These are phyloP conservation scores for Fistulifera solaris DNA, from an alignment of 108 stramenopile species.

Conservation along the genomic window DNA sequence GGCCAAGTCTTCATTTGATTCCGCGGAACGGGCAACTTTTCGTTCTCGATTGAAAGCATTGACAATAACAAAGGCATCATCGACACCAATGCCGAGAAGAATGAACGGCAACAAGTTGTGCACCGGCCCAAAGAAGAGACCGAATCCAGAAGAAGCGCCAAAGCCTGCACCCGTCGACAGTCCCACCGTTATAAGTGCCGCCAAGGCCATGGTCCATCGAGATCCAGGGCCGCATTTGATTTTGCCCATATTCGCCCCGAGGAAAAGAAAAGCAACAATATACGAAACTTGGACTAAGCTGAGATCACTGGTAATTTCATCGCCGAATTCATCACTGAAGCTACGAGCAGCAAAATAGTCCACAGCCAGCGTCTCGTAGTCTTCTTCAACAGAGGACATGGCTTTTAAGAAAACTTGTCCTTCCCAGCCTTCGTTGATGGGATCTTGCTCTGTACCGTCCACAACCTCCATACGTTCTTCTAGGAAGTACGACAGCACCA, in stretches of 20 bases:
- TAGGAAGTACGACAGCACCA: slow-evolving; percentile 49
- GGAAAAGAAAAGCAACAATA: slow-evolving; percentile 41
- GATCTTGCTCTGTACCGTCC: slow-evolving; percentile 26
- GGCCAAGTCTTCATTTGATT: slow-evolving; percentile 29
- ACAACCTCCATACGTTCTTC: slow-evolving; percentile 27
- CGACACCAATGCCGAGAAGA: slow-evolving; percentile 76
- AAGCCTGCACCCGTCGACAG: slow-evolving; percentile 59
- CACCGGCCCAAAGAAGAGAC: slow-evolving; percentile 65
- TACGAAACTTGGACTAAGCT: slow-evolving; percentile 37
- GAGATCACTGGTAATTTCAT: slow-evolving; percentile 44
- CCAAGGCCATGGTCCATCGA: slow-evolving; percentile 49
- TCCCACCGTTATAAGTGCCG: slow-evolving; percentile 38
- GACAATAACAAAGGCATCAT: slow-evolving; percentile 79
- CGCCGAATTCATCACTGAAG: slow-evolving; percentile 71
- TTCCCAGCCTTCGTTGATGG: slow-evolving; percentile 50
- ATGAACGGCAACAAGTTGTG: slow-evolving; percentile 76
- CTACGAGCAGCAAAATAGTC: slow-evolving; percentile 47
- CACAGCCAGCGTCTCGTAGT: slow-evolving; percentile 8
- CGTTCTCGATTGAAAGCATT: slow-evolving; percentile 64
- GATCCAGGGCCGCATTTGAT: slow-evolving; percentile 39
- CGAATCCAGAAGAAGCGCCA: slow-evolving; percentile 51
- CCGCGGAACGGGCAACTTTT: slow-evolving; percentile 26
- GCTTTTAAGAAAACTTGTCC: slow-evolving; percentile 27
- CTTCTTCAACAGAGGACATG: slow-evolving; percentile 5
- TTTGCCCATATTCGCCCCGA: slow-evolving; percentile 48